Evolutionary conservation across 1,139 yeast genomes (phyloP).

Genomic region (Debaryomyces singareniensis): DNA sequence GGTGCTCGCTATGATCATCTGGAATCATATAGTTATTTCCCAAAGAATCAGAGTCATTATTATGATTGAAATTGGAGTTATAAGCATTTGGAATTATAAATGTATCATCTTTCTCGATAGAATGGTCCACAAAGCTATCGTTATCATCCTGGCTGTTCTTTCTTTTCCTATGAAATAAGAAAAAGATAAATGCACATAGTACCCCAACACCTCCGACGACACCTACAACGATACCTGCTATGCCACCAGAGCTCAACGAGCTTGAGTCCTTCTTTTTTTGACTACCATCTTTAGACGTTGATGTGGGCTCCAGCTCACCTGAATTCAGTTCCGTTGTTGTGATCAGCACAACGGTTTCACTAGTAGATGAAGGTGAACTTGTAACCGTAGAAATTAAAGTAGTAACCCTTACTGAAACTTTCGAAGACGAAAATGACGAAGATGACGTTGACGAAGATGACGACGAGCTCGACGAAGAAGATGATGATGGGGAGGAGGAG

Average conservation of each 20-base stretch:
- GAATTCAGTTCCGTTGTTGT: slow-evolving; percentile 10
- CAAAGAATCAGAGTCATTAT: slow-evolving; percentile 11
- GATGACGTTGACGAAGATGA: slow-evolving; percentile 5
- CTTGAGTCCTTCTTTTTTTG: slow-evolving; percentile 10
- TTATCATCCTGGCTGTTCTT: slow-evolving; percentile 28
- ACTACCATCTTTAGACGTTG: slow-evolving; percentile 1
- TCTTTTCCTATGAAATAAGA: slow-evolving; percentile 39
- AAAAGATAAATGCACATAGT: slow-evolving; percentile 29
- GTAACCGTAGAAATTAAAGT: slow-evolving; percentile 19
- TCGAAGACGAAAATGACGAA: slow-evolving; percentile 6
- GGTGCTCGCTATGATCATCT: slow-evolving; percentile 8
- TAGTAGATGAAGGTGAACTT: slow-evolving; percentile 12
- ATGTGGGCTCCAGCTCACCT: too few species aligned
- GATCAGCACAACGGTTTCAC: slow-evolving; percentile 19
- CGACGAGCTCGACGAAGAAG: slow-evolving; percentile 4
- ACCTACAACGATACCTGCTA: slow-evolving; percentile 71
- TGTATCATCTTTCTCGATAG: slow-evolving; percentile 15
- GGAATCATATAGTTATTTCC: slow-evolving; percentile 10
- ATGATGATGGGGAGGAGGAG: slow-evolving; percentile 4
- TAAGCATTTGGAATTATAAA: slow-evolving; percentile 2
- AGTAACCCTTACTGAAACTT: slow-evolving; percentile 4
- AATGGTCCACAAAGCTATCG: slow-evolving; percentile 30
- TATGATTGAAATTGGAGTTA: slow-evolving; percentile 18
- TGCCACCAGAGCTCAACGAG: slow-evolving; percentile 54
- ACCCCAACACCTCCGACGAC: slow-evolving; percentile 44